These are phyloP conservation scores for Discostella pseudostelligera DNA, from an alignment of 108 stramenopile species.

Conservation along the genomic window DNA sequence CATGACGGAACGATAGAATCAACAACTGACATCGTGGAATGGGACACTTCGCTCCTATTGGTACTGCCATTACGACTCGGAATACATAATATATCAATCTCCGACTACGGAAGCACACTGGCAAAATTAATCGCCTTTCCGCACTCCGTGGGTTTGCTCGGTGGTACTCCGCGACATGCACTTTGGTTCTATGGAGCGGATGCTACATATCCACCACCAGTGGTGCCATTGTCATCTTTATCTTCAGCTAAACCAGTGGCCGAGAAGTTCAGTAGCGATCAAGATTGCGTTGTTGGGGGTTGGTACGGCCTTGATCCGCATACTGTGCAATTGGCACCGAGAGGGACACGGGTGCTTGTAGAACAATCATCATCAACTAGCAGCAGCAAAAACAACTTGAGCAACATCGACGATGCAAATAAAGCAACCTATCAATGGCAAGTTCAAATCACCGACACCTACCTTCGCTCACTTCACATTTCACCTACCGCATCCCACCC, in stretches of 20 bases:
- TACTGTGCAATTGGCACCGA: conserved; percentile 73
- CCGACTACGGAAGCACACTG: conserved; percentile 49
- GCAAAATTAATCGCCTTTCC: conserved; percentile 65
- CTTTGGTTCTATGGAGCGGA: conserved; percentile 88
- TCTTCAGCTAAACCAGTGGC: background rate
- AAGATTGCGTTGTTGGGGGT: conserved; percentile 45
- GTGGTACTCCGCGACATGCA: conserved; percentile 84
- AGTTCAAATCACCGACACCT: conserved; percentile 62
- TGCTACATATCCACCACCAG: conserved; percentile 24
- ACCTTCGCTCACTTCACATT: conserved; percentile 73
- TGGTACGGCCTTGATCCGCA: conserved; percentile 90
- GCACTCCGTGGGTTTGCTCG: conserved; percentile 86
- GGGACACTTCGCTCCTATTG: conserved; percentile 3
- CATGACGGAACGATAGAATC: background rate
- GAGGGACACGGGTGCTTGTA: conserved; percentile 33
- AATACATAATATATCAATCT: conserved; percentile 21
- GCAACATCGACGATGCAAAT: background rate
- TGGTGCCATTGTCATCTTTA: no score
- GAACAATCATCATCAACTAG: background rate
- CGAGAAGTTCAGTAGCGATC: no score
- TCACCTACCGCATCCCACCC: conserved; percentile 33
- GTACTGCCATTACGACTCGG: conserved; percentile 18
- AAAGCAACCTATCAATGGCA: conserved; percentile 11
- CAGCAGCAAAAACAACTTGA: background rate
- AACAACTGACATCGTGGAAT: background rate